phyloP scores from a whole-genome alignment of 345 rosid species.

The Euphorbia tirucalli region DNA sequence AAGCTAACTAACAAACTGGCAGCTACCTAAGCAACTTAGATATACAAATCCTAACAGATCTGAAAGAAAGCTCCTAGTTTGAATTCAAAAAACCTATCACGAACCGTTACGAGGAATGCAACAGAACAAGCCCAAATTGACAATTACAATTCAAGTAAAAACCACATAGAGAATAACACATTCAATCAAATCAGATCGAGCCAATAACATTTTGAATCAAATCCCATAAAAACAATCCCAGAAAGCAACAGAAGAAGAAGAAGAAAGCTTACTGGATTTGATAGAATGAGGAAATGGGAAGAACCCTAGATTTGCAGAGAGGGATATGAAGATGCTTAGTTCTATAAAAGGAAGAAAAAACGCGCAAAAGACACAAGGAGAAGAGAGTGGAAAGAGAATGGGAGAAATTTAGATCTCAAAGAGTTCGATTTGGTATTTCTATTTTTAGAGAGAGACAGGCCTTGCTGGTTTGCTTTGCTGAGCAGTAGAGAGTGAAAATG shows the following conservation, averaged over 20 bases:
- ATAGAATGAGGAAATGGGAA: not conserved
- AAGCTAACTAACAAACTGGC: not conserved
- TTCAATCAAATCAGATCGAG: slow-evolving; percentile 10
- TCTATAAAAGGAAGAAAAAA: not conserved
- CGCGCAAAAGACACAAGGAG: not conserved
- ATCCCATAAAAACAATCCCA: not conserved
- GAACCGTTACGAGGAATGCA: too few relatives aligned
- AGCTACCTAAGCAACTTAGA: not conserved
- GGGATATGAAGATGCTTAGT: not conserved
- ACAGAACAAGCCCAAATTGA: too few relatives aligned
- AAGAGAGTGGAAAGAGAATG: too few relatives aligned
- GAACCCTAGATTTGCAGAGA: not conserved
- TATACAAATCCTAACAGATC: slow-evolving; percentile 10
- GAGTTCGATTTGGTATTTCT: not conserved
- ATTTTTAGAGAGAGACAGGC: not conserved
- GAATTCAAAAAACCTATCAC: not conserved
- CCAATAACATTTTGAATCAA: not conserved
- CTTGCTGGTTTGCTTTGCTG: not conserved
- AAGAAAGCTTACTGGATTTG: slow-evolving; percentile 9
- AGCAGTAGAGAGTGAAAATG: too few relatives aligned
- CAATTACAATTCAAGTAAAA: not conserved
- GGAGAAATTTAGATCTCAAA: not conserved
- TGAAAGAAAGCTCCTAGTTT: not conserved
- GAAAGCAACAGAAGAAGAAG: not conserved
- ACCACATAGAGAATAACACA: not conserved